Evolutionary conservation across 768 basidiomycete species (phyloP), one percentile per base, ranked within the genome.

Genomic region (Lactarius hatsudake): DNA sequence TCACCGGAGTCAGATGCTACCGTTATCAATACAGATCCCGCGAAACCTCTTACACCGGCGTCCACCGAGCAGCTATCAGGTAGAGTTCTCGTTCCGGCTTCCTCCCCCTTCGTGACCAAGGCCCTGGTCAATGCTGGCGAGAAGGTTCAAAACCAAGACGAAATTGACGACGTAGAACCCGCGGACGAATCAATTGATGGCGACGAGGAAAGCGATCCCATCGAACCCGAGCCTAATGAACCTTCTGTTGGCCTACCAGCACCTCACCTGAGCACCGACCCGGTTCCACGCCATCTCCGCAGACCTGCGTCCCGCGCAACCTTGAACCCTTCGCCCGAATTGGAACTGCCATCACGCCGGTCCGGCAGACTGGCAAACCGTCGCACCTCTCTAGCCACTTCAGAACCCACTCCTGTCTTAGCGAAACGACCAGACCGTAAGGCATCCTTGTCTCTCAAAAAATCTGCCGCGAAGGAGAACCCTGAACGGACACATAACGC

Each of bases 101-200:
- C 67, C 42, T 64, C 67, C 15, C 62, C 67, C n/a, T n/a, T 48
- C 53, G 40, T 61, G 20, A 40, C 59, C 53, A 30, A 7, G n/a
- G 23, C 34, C 34, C 20, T 38, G 38, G 30, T 55, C 17, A 55
- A 45, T 10, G 20, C 38, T 2, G 56, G 26, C 17, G 30, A 40
- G 38, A 51, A 61, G 18, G n/a, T 17, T 48, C 62, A 43, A 28
- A 53, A 36, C n/a, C 45, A 64, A 56, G 58, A 65, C 26, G 51
- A 60, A 23, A 61, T 45, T 54, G 69, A 70, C 36, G 69, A 67
- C n/a, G 57, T 67, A 1, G 69, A 71, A 20, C 51, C 69, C 56
- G 17, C 45, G 32, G 65, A 63, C 40, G 60, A 66, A 34, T 34
- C 34, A 2, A 55, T 48, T 12, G 40, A 23, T 59, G 40, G 42